A percentile compares a stretch with the other conserved stretches of the same genome.
Conservation (phyloP, 805 yeast genomes). For the Clavispora fructus region DNA sequence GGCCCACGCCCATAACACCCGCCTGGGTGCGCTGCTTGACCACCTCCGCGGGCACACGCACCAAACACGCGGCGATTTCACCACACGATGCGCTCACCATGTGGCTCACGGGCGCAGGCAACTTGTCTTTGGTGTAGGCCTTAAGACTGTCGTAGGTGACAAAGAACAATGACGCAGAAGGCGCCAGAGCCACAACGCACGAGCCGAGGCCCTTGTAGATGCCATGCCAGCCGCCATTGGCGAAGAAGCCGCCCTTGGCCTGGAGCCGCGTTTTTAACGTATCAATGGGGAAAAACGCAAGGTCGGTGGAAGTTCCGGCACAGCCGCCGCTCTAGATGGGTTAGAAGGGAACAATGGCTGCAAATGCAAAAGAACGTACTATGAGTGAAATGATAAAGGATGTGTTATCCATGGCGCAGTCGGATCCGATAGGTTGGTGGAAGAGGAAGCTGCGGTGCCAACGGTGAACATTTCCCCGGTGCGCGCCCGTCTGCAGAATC, state of each 20-base stretch:
- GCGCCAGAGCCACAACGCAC: slow-evolving; percentile 92
- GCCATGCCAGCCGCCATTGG: slow-evolving; percentile 90
- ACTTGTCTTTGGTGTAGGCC: slow-evolving; percentile 28
- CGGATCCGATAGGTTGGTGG: background rate
- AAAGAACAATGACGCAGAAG: slow-evolving; percentile 46
- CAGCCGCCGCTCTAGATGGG: slow-evolving; percentile 69
- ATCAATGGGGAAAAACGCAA: slow-evolving; percentile 93
- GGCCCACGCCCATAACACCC: slow-evolving; percentile 28
- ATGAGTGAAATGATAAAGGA: slow-evolving; percentile 27
- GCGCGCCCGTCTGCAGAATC: background rate
- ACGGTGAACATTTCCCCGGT: background rate
- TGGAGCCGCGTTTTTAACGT: slow-evolving; percentile 92
- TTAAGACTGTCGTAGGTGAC: slow-evolving; percentile 82
- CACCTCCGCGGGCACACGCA: slow-evolving; percentile 95
- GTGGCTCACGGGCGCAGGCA: slow-evolving; percentile 46
- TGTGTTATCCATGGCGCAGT: slow-evolving; percentile 20
- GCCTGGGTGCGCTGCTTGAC: slow-evolving; percentile 90
- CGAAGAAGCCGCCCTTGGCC: slow-evolving; percentile 90
- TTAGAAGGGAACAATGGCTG: slow-evolving; percentile 8
- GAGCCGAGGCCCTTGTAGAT: slow-evolving; percentile 90
- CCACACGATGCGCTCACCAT: slow-evolving; percentile 88
- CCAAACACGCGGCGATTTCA: slow-evolving; percentile 88
- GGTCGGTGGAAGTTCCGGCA: slow-evolving; percentile 94
- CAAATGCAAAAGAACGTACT: slow-evolving; percentile 19
- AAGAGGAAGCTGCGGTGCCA: background rate